Evolutionary conservation across 139 green algal genomes (phyloP).

Genomic region (Zygnema circumcarinatum): DNA sequence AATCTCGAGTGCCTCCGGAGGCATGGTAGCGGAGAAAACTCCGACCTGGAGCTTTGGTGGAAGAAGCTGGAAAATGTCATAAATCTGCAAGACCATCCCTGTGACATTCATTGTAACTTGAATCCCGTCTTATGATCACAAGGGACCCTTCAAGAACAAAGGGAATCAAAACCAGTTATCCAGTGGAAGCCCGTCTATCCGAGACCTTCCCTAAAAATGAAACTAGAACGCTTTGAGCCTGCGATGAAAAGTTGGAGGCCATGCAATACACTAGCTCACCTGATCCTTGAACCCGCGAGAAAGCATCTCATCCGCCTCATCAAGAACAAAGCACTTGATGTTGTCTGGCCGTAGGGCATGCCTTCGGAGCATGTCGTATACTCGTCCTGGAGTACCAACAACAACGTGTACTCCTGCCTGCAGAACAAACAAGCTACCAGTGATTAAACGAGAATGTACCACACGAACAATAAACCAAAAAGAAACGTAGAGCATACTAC

Average conservation of each 20-base stretch:
- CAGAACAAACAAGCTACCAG: conserved; percentile 8
- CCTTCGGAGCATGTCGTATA: conserved; percentile 99
- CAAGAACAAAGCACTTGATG: conserved; percentile 96
- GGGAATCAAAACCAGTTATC: too few species aligned
- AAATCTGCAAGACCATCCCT: conserved; percentile 96
- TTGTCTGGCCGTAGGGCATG: conserved; percentile 83
- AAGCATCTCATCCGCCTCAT: conserved; percentile 99
- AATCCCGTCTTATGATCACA: too few species aligned
- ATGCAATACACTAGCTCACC: too few species aligned
- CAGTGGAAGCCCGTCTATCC: too few species aligned
- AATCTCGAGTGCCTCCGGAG: conserved; percentile 98
- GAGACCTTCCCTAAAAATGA: too few species aligned
- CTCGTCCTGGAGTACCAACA: conserved; percentile 96
- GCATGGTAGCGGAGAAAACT: conserved; percentile 98
- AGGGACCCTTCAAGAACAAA: too few species aligned
- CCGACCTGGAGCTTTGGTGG: conserved; percentile 98
- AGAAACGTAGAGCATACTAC: neutral
- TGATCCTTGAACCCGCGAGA: conserved; percentile 97
- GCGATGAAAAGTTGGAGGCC: too few species aligned
- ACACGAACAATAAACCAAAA: neutral
- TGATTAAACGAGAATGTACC: neutral
- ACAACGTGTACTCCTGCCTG: conserved; percentile 84
- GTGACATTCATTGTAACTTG: too few species aligned
- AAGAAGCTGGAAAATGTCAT: conserved; percentile 99
- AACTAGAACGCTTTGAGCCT: too few species aligned